phyloP scores from a whole-genome alignment of 2,329 filamentous ascomycete genomes.

The Alternaria hordeiaustralica region DNA sequence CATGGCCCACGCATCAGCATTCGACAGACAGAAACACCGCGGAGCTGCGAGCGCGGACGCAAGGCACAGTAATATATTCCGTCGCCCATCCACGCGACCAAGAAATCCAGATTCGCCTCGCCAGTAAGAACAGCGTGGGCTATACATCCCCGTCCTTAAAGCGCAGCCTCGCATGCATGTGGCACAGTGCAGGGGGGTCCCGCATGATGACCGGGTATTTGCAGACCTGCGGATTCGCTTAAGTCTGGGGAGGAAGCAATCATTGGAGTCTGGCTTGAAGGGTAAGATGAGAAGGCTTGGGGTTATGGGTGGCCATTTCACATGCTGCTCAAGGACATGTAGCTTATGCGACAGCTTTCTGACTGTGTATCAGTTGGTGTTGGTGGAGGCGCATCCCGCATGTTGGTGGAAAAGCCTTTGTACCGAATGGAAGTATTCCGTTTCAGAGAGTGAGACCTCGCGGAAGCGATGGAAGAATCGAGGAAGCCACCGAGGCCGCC shows the following conservation, averaged over 20 bases:
- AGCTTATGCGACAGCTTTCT: conserved; percentile 1
- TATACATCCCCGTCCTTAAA: conserved; percentile 4
- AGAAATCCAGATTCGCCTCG: background rate
- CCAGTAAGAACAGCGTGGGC: background rate
- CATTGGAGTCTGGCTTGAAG: background rate
- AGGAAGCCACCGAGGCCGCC: conserved; percentile 1
- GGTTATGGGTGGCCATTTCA: background rate
- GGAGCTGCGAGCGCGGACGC: background rate
- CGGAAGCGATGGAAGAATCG: background rate
- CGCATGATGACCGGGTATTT: conserved; percentile 23
- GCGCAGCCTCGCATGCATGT: conserved; percentile 6
- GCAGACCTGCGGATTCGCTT: conserved; percentile 10
- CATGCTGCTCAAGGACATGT: background rate
- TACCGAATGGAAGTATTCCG: background rate
- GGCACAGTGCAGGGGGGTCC: conserved; percentile 9
- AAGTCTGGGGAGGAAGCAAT: background rate
- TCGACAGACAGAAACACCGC: background rate
- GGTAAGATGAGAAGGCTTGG: conserved; percentile 5
- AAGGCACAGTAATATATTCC: conserved; percentile 15
- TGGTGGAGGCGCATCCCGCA: conserved; percentile 1
- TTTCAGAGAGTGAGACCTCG: background rate
- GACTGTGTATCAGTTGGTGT: conserved; percentile 4
- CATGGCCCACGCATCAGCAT: conserved; percentile 5
- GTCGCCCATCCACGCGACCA: conserved; percentile 8
- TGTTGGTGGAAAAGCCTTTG: conserved; percentile 4